Evolutionary conservation across 2,329 filamentous ascomycete genomes (phyloP), one percentile per base, ranked within the genome.

Genomic region (Clathrospora elynae): DNA sequence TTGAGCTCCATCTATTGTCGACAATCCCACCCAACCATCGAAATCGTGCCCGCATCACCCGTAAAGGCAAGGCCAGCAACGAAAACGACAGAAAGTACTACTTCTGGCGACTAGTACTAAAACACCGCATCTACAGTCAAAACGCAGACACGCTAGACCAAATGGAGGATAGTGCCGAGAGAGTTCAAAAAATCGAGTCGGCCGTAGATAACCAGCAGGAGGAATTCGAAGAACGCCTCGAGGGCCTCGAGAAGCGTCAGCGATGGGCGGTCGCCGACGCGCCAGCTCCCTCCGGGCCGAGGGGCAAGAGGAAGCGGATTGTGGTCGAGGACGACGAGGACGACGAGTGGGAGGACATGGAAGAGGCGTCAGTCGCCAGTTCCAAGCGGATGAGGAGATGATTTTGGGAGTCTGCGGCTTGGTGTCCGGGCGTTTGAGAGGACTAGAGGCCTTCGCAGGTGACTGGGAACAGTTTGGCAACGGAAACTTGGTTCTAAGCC

Each of bases 41-140:
- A 66, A 73, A 43, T 66, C 79, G 67, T 45, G 69, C 40, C 46
- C 74, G 76, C 62, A 67, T 75, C 63, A 64, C 70, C 49, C 59
- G 73, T 57, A 64, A 68, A 57, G 70, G 64, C 30, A 73, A 59
- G 59, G 73, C 78, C 1, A 78, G 78, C 3, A 78, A 79, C 42
- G 75, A 75, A 30, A 79, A 86, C 53, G 78, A 83, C 53, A 77
- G 84, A 17, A 75, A 79, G 35, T 87, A 87, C 64, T 80, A 78
- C 50, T 78, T 89, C 30, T 95, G 87, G 87, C 76, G 84, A 19
- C 68, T 92, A 16, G 75, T 88, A 28, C 82, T 86, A n/a, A 93
- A 93, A 72, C 81, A 88, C 59, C 76, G 89, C 23, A 74, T 95
- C 3, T 90, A 88, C 64, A 78, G 81, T 30, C 86, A 90, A 58